phyloP scores from a whole-genome alignment of 805 yeast species.

The Yarrowia sp. region DNA sequence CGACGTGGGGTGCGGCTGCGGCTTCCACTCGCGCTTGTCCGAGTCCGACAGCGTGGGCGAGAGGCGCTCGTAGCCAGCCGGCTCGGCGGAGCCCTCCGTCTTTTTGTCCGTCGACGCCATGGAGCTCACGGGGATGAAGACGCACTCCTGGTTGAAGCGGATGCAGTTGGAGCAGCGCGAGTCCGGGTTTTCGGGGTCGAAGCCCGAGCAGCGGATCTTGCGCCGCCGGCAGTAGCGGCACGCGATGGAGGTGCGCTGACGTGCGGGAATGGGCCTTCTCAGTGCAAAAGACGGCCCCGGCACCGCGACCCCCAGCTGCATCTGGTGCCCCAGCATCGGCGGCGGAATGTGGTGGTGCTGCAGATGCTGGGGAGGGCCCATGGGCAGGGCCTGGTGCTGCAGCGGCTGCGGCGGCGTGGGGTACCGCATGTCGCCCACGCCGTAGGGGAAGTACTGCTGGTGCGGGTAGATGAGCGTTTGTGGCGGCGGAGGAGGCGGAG shows the following conservation, averaged over 20 bases:
- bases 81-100: neutral
- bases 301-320: neutral
- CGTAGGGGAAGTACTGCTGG: constrained; percentile 15
- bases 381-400: constrained; percentile 7
- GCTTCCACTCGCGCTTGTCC: constrained; percentile 15
- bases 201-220: constrained; percentile 39
- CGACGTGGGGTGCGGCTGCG: constrained; percentile 22
- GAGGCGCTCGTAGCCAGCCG: neutral
- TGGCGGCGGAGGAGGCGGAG: constrained; percentile 7
- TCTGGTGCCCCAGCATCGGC: constrained; percentile 12
- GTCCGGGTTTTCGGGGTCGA: constrained; percentile 34
- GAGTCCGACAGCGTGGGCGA: constrained; percentile 15
- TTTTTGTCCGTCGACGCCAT: constrained; percentile 25
- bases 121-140: constrained; percentile 37
- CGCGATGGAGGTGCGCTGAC: constrained; percentile 38
- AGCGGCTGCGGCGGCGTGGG: constrained; percentile 21
- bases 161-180: constrained; percentile 38
- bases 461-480: constrained; percentile 14
- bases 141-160: constrained; percentile 37
- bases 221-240: constrained; percentile 39
- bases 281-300: constrained; percentile 9
- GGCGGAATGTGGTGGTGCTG: constrained; percentile 14
- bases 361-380: constrained; percentile 15
- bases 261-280: constrained; percentile 26
- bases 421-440: constrained; percentile 16